Conservation (phyloP, 805 yeast species). For the Metschnikowia proteae region DNA sequence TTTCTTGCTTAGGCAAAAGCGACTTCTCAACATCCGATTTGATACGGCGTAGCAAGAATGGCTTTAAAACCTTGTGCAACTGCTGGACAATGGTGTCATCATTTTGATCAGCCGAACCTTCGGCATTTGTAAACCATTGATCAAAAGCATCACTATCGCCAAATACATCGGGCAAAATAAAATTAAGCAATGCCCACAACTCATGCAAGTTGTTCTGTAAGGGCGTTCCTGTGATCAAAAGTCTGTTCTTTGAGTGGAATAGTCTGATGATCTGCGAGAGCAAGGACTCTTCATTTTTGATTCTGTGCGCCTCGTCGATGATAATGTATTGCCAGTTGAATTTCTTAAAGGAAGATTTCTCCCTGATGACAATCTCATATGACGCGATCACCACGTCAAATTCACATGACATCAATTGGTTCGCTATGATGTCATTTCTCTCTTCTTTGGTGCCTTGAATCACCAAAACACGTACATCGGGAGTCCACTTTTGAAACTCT, state of each 20-base stretch:
- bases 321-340: constrained; percentile 74
- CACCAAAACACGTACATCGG: constrained; percentile 67
- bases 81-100: constrained; percentile 60
- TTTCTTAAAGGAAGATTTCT: constrained; percentile 62
- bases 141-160: constrained; percentile 71
- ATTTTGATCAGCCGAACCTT: constrained; percentile 27
- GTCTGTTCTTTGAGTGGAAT: constrained; percentile 65
- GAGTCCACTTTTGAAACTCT: constrained; percentile 76
- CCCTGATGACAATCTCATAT: constrained; percentile 73
- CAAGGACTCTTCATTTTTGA: constrained; percentile 71
- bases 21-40: constrained; percentile 81
- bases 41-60: constrained; percentile 71
- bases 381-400: constrained; percentile 72
- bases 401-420: constrained; percentile 51
- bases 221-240: constrained; percentile 80
- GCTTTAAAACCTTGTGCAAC: constrained; percentile 70
- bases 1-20: constrained; percentile 68
- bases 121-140: constrained; percentile 59
- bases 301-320: constrained; percentile 81
- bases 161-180: constrained; percentile 74
- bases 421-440: constrained; percentile 51
- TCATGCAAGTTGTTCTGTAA: constrained; percentile 76
- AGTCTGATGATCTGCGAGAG: constrained; percentile 71
- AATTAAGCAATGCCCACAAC: constrained; percentile 76
- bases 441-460: constrained; percentile 73